Base-by-base conservation (phyloP, 2,329 filamentous ascomycete genomes). In the Hypoxylon sp. region DNA sequence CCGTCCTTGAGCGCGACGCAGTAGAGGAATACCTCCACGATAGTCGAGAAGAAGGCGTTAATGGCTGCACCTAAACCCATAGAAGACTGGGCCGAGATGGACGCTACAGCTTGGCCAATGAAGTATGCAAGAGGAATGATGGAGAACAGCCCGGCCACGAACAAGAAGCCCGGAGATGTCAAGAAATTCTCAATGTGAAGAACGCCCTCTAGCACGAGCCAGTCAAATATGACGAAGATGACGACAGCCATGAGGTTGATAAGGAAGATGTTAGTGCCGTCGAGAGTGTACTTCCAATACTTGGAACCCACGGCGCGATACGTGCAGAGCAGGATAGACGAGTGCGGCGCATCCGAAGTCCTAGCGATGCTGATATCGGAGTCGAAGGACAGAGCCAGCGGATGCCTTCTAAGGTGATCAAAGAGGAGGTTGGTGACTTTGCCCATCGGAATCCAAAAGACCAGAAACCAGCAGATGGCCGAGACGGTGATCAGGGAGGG, bases 261-360 rank as follows among this genome's bases (percentile, higher is more conserved):
- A 65, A 99, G 86, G 78, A 99, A 98, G 72, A 99, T 96, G 77
- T 99, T 99, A 60, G 95, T 99, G 52, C 95, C 96, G 72, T 99
- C 95, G 56, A 99, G 83, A 3, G 95, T 99, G 77, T 99, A 99
- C 77, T 99, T 99, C 94, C 96, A 99, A 79, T 99, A 99, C 74
- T 94, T 94, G 66, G 87, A 82, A 10, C 95, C 95, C 10, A 96
- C 94, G 38, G 95, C 95, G 56, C 96, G 90, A 77, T 99, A 99
- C 4, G 95, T 99, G 82, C 95, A 99, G 27, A 99, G 83, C 15
- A 99, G 81, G 60, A 99, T 94, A 9, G 93, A 94, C 13, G 90
- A 89, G 41, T 92, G 89, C 17, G 89, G 87, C 13, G 87, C 86
- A 42, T 88, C 87, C 6, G 86, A 84, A 10, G 83, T 81, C 53